phyloP scores from a whole-genome alignment of 2,329 filamentous ascomycete species.

The Hymenoscyphus occultus region DNA sequence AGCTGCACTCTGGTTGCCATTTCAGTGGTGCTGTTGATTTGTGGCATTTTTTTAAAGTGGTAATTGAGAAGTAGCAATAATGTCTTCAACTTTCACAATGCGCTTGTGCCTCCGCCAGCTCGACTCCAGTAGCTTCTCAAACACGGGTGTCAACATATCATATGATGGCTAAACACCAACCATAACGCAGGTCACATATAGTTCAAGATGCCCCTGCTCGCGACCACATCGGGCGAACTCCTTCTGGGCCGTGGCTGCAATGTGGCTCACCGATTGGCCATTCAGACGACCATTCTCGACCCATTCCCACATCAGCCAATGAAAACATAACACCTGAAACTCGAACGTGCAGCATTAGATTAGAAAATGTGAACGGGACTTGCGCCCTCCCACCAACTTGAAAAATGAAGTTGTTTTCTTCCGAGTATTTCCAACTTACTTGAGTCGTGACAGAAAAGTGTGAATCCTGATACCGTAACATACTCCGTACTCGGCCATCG shows the following conservation, averaged over 20 bases:
- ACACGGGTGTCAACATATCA: conserved; percentile 4
- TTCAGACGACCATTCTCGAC: neutral
- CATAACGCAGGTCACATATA: neutral
- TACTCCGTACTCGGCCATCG: too few relatives aligned
- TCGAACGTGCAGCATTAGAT: neutral
- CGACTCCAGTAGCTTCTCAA: neutral
- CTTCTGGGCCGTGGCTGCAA: neutral
- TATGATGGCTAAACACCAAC: conserved; percentile 2
- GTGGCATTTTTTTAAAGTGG: neutral
- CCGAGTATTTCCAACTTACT: too few relatives aligned
- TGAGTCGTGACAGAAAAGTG: too few relatives aligned
- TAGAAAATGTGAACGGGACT: neutral
- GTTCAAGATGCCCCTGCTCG: neutral
- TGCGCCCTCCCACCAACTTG: neutral
- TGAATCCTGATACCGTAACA: too few relatives aligned
- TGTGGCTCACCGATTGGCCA: neutral
- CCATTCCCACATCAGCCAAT: neutral
- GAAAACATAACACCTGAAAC: neutral
- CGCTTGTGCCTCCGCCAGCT: neutral
- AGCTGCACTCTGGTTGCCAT: conserved; percentile 5
- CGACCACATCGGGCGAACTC: neutral
- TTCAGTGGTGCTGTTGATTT: neutral
- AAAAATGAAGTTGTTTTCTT: too few relatives aligned
- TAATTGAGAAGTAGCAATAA: neutral
- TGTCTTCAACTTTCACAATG: neutral